Percentiles rank a stretch among this genome's conserved stretches.
These are phyloP conservation scores for Rhododendron simsii DNA, from an alignment of 148 eudicot genomes.

Conservation along the genomic window DNA sequence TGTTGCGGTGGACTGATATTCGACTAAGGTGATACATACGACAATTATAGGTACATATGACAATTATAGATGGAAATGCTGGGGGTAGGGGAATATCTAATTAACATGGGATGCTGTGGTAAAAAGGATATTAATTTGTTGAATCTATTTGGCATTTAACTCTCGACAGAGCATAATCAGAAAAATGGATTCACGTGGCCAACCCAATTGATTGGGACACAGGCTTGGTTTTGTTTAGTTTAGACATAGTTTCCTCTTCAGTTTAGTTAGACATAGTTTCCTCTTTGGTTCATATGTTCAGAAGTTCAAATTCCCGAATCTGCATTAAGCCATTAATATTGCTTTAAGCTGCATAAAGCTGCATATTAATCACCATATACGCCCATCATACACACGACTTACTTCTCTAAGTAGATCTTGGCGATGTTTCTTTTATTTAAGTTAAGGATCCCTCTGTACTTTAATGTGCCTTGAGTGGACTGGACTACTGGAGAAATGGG, in stretches of 20 bases:
- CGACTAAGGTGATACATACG: background rate
- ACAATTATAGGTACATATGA: background rate
- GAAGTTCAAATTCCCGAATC: background rate
- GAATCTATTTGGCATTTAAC: background rate
- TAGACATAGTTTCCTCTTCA: background rate
- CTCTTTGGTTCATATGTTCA: background rate
- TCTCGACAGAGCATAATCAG: background rate
- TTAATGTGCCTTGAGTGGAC: background rate
- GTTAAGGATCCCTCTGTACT: background rate
- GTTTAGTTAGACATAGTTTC: background rate
- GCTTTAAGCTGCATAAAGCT: background rate
- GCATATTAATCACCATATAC: background rate
- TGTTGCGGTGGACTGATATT: background rate
- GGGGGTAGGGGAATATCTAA: background rate
- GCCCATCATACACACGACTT: background rate
- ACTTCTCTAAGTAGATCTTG: background rate
- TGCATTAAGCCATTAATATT: background rate
- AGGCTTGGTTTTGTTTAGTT: background rate
- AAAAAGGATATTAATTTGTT: background rate
- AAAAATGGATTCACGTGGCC: background rate
- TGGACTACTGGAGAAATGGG: background rate
- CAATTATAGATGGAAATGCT: background rate
- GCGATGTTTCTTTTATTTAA: background rate
- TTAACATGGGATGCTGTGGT: background rate
- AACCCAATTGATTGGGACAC: background rate